phyloP scores from a whole-genome alignment of 1,284 basidiomycete genomes.

The Inonotus obliquus region DNA sequence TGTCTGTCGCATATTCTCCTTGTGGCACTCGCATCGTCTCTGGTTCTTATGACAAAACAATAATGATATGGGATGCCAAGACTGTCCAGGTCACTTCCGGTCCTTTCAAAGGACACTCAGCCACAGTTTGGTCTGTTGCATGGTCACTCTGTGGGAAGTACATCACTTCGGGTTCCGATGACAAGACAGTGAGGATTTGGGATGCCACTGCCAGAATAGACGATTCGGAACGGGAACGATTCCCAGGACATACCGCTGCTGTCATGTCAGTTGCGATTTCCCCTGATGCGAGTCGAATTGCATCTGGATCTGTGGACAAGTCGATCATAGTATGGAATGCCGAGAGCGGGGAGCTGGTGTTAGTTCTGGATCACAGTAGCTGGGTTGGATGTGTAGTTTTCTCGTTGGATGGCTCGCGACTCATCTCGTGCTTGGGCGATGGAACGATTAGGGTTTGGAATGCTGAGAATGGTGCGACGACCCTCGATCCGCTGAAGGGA shows the following conservation, averaged over 20 bases:
- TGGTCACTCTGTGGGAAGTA: background rate
- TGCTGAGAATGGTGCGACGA: background rate
- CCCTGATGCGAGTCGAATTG: constrained; percentile 8
- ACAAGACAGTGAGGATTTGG: constrained; percentile 10
- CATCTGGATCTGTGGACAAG: constrained; percentile 13
- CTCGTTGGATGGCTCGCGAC: constrained; percentile 12
- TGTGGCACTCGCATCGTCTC: constrained; percentile 8
- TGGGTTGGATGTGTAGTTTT: constrained; percentile 1
- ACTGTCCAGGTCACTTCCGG: constrained; percentile 1
- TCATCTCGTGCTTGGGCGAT: constrained; percentile 15
- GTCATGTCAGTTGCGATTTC: background rate
- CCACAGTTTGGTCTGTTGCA: constrained; percentile 20
- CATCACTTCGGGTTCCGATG: constrained; percentile 7
- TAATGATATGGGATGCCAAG: constrained; percentile 21
- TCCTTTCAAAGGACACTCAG: constrained; percentile 17
- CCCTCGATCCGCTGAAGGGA: constrained; percentile 3
- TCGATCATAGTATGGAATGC: constrained; percentile 26
- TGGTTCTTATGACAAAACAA: constrained; percentile 1
- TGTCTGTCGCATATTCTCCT: constrained; percentile 10
- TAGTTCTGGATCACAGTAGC: background rate
- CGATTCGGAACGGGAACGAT: background rate
- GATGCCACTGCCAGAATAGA: background rate
- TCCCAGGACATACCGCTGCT: background rate
- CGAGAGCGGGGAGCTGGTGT: background rate
- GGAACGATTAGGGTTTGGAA: background rate